Conservation (phyloP, 2,329 filamentous ascomycete species). For the Lachnellula suecica region DNA sequence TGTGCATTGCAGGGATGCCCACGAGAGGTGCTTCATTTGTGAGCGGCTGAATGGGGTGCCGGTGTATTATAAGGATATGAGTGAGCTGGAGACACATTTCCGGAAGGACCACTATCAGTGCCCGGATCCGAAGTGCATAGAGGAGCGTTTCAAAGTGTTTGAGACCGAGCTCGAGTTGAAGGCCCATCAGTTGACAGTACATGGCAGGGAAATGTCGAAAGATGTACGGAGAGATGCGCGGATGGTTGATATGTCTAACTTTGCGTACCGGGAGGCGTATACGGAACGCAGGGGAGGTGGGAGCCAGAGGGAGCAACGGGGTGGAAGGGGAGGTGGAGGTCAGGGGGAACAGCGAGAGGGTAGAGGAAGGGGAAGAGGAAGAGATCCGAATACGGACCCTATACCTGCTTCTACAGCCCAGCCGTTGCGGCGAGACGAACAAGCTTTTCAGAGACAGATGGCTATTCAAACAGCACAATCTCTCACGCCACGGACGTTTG, state of each 20-base stretch:
- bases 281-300: conserved; percentile 52
- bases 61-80: conserved; percentile 90
- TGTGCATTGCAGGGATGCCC: conserved; percentile 87
- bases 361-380: conserved; percentile 60
- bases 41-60: conserved; percentile 65
- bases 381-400: conserved; percentile 84
- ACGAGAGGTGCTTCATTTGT: conserved; percentile 94
- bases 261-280: conserved; percentile 77
- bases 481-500: conserved; percentile 76
- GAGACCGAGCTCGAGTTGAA: conserved; percentile 93
- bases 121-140: conserved; percentile 79
- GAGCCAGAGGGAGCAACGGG: conserved; percentile 39
- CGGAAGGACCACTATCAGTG: conserved; percentile 84
- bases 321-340: conserved; percentile 46
- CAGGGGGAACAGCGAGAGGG: conserved; percentile 39
- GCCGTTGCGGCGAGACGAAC: conserved; percentile 78
- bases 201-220: conserved; percentile 78
- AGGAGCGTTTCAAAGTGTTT: conserved; percentile 98
- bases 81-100: conserved; percentile 84
- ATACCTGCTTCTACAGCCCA: conserved; percentile 76
- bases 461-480: conserved; percentile 88
- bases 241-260: conserved; percentile 81
- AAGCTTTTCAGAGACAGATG: conserved; percentile 89
- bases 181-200: conserved; percentile 83
- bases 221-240: conserved; percentile 80